These are phyloP conservation scores for Aspergillus sp. DNA, from an alignment of 2,329 filamentous ascomycete genomes.

Conservation along the genomic window DNA sequence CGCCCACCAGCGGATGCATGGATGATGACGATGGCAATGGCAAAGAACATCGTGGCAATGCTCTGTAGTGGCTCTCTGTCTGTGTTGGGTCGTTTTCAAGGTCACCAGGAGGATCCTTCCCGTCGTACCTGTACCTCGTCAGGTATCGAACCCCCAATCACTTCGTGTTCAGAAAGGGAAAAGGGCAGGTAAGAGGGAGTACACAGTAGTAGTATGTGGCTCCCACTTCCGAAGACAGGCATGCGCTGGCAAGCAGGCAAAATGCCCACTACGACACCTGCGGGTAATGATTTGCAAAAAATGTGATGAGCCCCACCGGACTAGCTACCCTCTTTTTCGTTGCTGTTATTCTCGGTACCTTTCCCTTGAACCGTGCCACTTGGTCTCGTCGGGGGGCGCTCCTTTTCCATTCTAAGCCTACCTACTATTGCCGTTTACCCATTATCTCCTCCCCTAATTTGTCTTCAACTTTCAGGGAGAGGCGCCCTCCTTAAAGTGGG, in stretches of 20 bases:
- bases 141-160: background rate
- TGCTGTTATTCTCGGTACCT: conserved; percentile 15
- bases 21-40: background rate
- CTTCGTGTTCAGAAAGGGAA: conserved; percentile 1
- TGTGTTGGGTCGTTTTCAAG: conserved; percentile 1
- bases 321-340: conserved; percentile 20
- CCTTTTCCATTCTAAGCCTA: conserved; percentile 11
- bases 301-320: conserved; percentile 16
- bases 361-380: conserved; percentile 25
- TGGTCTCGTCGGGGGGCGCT: conserved; percentile 8
- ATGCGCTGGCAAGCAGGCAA: conserved; percentile 18
- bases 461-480: background rate
- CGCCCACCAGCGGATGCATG: background rate
- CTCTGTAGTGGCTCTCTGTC: background rate
- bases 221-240: conserved; percentile 24
- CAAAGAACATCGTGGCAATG: background rate
- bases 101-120: background rate
- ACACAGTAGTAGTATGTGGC: conserved; percentile 11
- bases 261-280: conserved; percentile 21
- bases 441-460: background rate
- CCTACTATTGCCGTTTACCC: background rate
- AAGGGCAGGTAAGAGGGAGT: background rate
- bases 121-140: conserved; percentile 6
- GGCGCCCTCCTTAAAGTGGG: background rate
- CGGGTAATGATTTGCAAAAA: conserved; percentile 27